Conservation (phyloP, 306 rosid genomes). For the Ceratonia siliqua region DNA sequence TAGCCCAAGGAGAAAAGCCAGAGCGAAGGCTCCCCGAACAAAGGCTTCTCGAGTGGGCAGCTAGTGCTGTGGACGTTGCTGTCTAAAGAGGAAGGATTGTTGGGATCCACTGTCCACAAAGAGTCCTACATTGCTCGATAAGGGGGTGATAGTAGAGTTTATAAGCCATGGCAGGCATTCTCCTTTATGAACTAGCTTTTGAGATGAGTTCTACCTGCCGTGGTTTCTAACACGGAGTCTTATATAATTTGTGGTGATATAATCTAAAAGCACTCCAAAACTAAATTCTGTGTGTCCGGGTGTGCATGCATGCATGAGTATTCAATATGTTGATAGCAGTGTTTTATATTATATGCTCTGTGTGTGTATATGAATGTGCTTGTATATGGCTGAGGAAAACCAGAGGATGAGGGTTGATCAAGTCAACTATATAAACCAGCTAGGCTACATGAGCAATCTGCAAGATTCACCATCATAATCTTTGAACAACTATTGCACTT, state of each 20-base stretch:
- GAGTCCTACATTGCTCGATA: no score
- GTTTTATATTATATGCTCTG: slow-evolving; percentile 12
- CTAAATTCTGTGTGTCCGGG: background rate
- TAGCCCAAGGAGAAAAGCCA: no score
- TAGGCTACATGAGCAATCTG: slow-evolving; percentile 22
- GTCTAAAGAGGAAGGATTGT: no score
- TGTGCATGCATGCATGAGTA: background rate
- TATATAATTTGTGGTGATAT: background rate
- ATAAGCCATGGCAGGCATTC: no score
- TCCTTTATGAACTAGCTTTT: no score
- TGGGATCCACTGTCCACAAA: no score
- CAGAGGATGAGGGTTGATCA: slow-evolving; percentile 25
- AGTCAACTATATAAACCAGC: slow-evolving; percentile 1
- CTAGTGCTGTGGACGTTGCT: no score
- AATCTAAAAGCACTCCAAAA: slow-evolving; percentile 3
- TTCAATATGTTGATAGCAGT: background rate
- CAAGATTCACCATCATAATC: slow-evolving; percentile 23
- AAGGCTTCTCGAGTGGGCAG: no score
- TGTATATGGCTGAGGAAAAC: slow-evolving; percentile 13
- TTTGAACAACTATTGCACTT: slow-evolving; percentile 24
- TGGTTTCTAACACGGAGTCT: no score
- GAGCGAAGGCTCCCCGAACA: no score
- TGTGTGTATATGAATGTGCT: background rate
- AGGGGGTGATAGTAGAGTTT: no score
- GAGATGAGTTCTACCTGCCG: no score